Evolutionary conservation across 257 asterid genomes (phyloP).

Genomic region (Solanum piurae): DNA sequence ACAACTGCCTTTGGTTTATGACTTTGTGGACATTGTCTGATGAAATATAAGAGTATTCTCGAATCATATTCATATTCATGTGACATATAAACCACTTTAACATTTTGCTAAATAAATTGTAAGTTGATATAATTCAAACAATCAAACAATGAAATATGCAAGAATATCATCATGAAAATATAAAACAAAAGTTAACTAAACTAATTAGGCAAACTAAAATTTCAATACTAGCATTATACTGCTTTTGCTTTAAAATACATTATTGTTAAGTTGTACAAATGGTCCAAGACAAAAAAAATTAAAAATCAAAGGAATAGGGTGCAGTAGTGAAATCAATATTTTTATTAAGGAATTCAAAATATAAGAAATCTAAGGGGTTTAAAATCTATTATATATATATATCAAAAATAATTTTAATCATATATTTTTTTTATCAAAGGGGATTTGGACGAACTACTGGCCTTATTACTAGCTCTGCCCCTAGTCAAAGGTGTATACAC

Average conservation of each 20-base stretch:
- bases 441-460: too few relatives aligned
- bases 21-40: background rate
- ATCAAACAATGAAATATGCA: background rate
- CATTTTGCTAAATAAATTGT: background rate
- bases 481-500: background rate
- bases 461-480: too few relatives aligned
- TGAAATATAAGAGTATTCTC: background rate
- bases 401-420: background rate
- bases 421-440: background rate
- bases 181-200: background rate
- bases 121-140: fast-evolving
- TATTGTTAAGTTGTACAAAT: fast-evolving
- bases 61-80: too few relatives aligned
- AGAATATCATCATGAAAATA: background rate
- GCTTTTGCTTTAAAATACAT: background rate
- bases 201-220: background rate
- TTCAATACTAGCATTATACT: background rate
- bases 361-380: too few relatives aligned
- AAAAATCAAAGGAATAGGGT: background rate
- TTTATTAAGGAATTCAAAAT: too few relatives aligned
- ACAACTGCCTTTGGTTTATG: background rate
- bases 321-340: background rate
- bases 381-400: too few relatives aligned
- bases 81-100: background rate
- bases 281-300: fast-evolving